Percentiles rank a stretch among this genome's conserved stretches.
phyloP scores from a whole-genome alignment of 1,284 basidiomycete species.

The Austroboletus niveus region DNA sequence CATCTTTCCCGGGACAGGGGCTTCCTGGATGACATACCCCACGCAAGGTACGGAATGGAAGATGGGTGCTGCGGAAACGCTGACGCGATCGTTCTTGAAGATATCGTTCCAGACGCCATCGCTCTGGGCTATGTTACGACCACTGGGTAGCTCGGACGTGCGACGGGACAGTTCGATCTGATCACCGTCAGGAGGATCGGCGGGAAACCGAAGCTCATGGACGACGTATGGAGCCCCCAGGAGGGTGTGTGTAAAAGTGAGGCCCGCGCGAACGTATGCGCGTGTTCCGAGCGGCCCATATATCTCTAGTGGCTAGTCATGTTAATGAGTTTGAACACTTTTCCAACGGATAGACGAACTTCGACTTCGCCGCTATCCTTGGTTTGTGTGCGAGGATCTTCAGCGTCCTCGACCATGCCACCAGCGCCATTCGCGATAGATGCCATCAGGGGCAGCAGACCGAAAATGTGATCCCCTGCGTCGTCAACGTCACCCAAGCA shows the following conservation, averaged over 20 bases:
- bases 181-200: slow-evolving; percentile 52
- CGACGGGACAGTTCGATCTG: slow-evolving; percentile 46
- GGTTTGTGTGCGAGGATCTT: slow-evolving; percentile 52
- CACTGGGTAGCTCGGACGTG: slow-evolving; percentile 58
- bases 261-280: slow-evolving; percentile 72
- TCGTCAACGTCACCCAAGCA: not conserved
- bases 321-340: slow-evolving; percentile 4
- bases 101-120: slow-evolving; percentile 76
- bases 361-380: slow-evolving; percentile 27
- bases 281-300: slow-evolving; percentile 89
- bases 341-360: slow-evolving; percentile 19
- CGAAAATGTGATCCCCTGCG: slow-evolving; percentile 84
- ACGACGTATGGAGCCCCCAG: slow-evolving; percentile 78
- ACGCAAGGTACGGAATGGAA: slow-evolving; percentile 80
- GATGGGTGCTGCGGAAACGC: slow-evolving; percentile 84
- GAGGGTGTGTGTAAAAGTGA: slow-evolving; percentile 71
- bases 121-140: slow-evolving; percentile 63
- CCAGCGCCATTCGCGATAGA: slow-evolving; percentile 69
- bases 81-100: slow-evolving; percentile 55
- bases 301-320: slow-evolving; percentile 66
- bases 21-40: slow-evolving; percentile 80
- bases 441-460: slow-evolving; percentile 72
- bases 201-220: slow-evolving; percentile 78
- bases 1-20: slow-evolving; percentile 74
- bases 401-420: slow-evolving; percentile 56